phyloP scores from a whole-genome alignment of 225 moss, liverwort and hornwort species.

The Marchantia polymorpha region DNA sequence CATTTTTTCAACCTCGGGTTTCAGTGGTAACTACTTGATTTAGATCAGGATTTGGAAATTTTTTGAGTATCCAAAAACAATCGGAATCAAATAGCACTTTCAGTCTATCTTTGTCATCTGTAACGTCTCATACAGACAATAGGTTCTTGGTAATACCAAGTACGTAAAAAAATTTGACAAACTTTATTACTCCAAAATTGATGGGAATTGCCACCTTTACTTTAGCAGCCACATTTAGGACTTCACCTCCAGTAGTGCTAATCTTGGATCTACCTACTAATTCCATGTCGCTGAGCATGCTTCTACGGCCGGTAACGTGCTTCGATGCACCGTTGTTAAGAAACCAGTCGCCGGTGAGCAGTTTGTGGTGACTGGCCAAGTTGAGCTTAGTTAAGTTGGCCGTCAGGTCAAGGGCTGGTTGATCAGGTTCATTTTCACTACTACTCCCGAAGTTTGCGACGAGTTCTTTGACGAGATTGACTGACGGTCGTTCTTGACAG shows the following conservation, averaged over 20 bases:
- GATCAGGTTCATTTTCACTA: no score
- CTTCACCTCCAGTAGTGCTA: background rate
- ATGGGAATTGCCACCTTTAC: slow-evolving; percentile 1
- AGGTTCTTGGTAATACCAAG: slow-evolving; percentile 3
- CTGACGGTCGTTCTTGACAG: no score
- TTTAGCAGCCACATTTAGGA: background rate
- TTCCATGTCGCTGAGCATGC: background rate
- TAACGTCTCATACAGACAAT: background rate
- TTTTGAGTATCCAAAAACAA: background rate
- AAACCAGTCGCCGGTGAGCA: no score
- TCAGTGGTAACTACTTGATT: background rate
- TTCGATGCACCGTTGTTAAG: background rate
- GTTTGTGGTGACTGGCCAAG: no score
- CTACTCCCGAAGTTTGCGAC: no score
- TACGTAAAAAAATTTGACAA: slow-evolving; percentile 12
- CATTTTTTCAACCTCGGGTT: background rate
- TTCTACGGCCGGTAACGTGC: background rate
- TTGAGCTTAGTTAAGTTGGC: no score
- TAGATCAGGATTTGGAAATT: background rate
- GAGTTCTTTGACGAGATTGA: no score
- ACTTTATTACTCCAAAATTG: slow-evolving; percentile 17
- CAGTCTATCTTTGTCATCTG: slow-evolving; percentile 9
- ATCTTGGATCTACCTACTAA: background rate
- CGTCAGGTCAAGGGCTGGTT: no score
- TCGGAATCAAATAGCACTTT: no score